Percentiles rank a stretch among this genome's conserved stretches.
These are phyloP conservation scores for Aspergillus fischeri DNA, from an alignment of 2,329 filamentous ascomycete species.

Conservation along the genomic window DNA sequence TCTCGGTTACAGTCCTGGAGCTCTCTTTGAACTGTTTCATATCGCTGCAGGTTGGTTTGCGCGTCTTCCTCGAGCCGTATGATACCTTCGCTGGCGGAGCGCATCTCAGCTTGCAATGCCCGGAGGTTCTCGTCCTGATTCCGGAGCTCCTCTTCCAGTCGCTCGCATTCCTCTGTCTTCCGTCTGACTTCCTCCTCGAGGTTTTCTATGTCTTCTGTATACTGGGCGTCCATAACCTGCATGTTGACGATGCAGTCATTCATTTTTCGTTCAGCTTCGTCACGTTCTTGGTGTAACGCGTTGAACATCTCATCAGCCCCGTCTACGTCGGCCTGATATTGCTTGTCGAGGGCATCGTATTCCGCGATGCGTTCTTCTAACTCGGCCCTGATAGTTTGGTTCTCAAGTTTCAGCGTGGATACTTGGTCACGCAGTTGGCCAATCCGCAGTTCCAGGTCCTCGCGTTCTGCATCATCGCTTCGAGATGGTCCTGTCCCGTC, in stretches of 20 bases:
- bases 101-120: constrained; percentile 90
- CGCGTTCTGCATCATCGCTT: constrained; percentile 71
- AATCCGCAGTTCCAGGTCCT: constrained; percentile 80
- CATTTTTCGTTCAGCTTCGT: constrained; percentile 75
- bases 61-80: constrained; percentile 87
- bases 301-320: constrained; percentile 75
- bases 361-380: constrained; percentile 76
- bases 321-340: constrained; percentile 77
- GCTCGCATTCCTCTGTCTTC: constrained; percentile 66
- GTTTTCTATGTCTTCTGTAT: constrained; percentile 55
- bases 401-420: constrained; percentile 79
- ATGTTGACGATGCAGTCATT: constrained; percentile 55
- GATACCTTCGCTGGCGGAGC: constrained; percentile 80
- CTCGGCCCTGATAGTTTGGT: constrained; percentile 81
- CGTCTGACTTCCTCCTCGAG: constrained; percentile 65
- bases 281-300: constrained; percentile 74
- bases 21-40: constrained; percentile 78
- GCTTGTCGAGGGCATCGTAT: constrained; percentile 67
- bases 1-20: constrained; percentile 80
- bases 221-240: constrained; percentile 52
- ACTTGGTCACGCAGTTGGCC: constrained; percentile 81
- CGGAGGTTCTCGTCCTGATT: constrained; percentile 82
- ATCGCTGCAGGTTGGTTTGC: constrained; percentile 69
- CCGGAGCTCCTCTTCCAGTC: constrained; percentile 66
- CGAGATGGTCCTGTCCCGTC: constrained; percentile 62